Evolutionary conservation across 805 yeast species (phyloP).

Genomic region (Phaffomyces opuntiae): DNA sequence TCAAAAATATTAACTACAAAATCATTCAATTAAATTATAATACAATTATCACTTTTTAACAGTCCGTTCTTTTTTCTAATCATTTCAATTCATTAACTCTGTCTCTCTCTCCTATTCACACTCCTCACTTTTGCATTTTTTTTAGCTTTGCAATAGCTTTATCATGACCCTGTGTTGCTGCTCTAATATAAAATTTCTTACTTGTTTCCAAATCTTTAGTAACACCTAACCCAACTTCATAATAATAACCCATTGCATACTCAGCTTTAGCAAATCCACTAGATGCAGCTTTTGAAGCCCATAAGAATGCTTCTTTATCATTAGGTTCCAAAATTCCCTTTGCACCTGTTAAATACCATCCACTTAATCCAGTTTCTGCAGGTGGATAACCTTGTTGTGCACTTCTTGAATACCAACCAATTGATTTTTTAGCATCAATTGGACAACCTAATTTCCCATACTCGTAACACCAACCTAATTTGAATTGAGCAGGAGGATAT

Average conservation of each 20-base stretch:
- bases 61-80: no score
- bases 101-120: background rate
- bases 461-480: conserved; percentile 66
- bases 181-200: conserved; percentile 43
- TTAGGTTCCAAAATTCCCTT: conserved; percentile 44
- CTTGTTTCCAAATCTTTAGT: conserved; percentile 37
- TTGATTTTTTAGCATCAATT: conserved; percentile 48
- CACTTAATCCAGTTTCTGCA: conserved; percentile 66
- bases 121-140: background rate
- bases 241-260: conserved; percentile 62
- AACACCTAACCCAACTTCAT: conserved; percentile 60
- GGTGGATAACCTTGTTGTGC: conserved; percentile 55
- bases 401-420: conserved; percentile 70
- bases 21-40: no score
- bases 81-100: no score
- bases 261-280: conserved; percentile 56
- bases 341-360: conserved; percentile 74
- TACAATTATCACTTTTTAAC: no score
- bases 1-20: no score
- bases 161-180: conserved; percentile 56
- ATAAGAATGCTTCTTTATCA: conserved; percentile 58
- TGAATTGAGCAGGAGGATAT: conserved; percentile 62
- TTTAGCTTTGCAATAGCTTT: conserved; percentile 37
- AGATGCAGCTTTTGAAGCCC: conserved; percentile 59
- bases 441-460: conserved; percentile 52